Evolutionary conservation across 2,329 filamentous ascomycete genomes (phyloP), one percentile per base, ranked within the genome.

Genomic region (Cladophialophora chaetospira): DNA sequence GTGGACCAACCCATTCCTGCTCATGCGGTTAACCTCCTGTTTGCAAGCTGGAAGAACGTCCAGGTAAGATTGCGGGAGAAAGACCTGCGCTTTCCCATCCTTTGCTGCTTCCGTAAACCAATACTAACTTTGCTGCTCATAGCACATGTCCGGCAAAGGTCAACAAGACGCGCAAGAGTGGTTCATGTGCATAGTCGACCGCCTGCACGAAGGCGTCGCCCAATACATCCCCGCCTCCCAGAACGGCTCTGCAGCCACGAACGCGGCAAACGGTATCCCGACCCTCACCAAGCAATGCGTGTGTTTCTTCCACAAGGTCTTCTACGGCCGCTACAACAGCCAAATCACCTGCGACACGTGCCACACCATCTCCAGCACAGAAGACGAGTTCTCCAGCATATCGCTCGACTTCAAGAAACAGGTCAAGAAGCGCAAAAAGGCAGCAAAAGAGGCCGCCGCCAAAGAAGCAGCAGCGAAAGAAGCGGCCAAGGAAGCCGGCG

Each of bases 101-200:
- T n/a, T n/a, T n/a, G n/a, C n/a, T n/a, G n/a, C n/a, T n/a, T n/a
- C n/a, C n/a, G n/a, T n/a, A n/a, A n/a, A n/a, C n/a, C n/a, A n/a
- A n/a, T n/a, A 33, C 5, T 42, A 33, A 10, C 31, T 15, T 6
- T 70, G 38, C 38, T 8, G 2, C 15, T 28, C 45, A 31, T 13
- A 89, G 73, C 86, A 88, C 59, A 79, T 92, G 19, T 90, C 93
- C 1, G 94, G 92, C 9, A 96, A 95, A 67, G 90, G 92, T 67
- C 93, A 97, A 73, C 93, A 97, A 75, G 93, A 97, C 69, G 93
- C 93, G 0, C 93, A 97, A 70, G 93, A 97, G 71, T 97, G 96
- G 74, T 95, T 97, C 72, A 91, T 96, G 70, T 97, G 96, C 69
- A 82, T 97, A 29, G 88, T 95, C 31, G 93, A 97, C 75, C 89